Evolutionary conservation across 2,329 filamentous ascomycete genomes (phyloP).

Genomic region (Phialophora tarda): DNA sequence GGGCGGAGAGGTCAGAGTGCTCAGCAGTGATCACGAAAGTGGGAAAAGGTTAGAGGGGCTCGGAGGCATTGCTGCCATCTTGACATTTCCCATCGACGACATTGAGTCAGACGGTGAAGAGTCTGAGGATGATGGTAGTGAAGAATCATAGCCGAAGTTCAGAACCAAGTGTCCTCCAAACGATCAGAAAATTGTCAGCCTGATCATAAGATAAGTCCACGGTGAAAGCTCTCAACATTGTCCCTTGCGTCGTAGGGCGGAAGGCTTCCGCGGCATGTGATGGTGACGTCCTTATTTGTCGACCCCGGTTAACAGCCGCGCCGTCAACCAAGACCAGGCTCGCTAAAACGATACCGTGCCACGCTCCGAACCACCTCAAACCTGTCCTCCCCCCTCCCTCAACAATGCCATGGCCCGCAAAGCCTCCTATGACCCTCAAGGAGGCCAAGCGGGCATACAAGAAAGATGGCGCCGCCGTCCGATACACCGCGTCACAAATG

Average conservation of each 20-base stretch:
- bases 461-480: slow-evolving; percentile 33
- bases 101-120: slow-evolving; percentile 70
- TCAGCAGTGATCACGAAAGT: slow-evolving; percentile 94
- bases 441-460: slow-evolving; percentile 39
- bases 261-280: neutral
- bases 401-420: slow-evolving; percentile 33
- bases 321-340: neutral
- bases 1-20: slow-evolving; percentile 84
- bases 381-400: neutral
- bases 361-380: neutral
- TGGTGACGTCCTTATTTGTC: slow-evolving; percentile 20
- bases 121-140: slow-evolving; percentile 42
- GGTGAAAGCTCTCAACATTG: neutral
- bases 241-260: neutral
- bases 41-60: slow-evolving; percentile 81
- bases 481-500: slow-evolving; percentile 36
- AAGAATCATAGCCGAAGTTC: slow-evolving; percentile 19
- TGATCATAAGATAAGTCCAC: neutral
- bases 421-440: slow-evolving; percentile 39
- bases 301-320: slow-evolving; percentile 7
- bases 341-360: neutral
- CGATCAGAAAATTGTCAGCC: neutral
- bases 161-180: neutral
- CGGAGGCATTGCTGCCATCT: slow-evolving; percentile 84
- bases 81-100: slow-evolving; percentile 86